A percentile compares a stretch with the other conserved stretches of the same genome.
Evolutionary conservation across 106 monocot genomes (phyloP).

Genomic region (Phalaenopsis aphrodite): DNA sequence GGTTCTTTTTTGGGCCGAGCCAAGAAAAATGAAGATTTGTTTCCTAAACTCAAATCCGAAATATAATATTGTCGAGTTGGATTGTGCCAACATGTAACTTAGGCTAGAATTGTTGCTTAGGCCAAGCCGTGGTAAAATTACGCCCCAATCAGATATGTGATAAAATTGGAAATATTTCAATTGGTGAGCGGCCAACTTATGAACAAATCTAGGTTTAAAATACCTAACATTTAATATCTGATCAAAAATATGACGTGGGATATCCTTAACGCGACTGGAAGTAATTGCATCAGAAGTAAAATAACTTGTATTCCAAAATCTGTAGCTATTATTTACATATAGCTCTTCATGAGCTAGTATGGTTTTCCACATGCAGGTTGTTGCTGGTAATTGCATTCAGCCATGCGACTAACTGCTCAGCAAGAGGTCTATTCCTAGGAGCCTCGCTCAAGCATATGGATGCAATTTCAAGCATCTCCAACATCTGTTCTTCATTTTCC

Average conservation of each 20-base stretch:
- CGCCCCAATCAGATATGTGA: too few species aligned
- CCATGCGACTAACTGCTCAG: constrained; percentile 44
- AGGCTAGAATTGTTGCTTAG: too few species aligned
- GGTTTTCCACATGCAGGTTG: background rate
- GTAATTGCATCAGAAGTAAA: background rate
- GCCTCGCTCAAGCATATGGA: constrained; percentile 41
- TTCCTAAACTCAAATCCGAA: too few species aligned
- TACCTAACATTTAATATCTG: background rate
- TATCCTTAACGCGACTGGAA: background rate
- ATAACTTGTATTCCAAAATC: background rate
- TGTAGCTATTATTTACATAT: constrained; percentile 8
- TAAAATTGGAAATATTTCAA: too few species aligned
- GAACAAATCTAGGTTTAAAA: too few species aligned
- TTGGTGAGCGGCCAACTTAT: too few species aligned
- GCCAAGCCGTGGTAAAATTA: too few species aligned
- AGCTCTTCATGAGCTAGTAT: background rate
- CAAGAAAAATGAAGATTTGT: too few species aligned
- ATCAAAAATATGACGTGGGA: background rate
- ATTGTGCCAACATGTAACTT: too few species aligned
- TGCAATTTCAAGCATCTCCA: constrained; percentile 38
- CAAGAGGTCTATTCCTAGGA: constrained; percentile 33
- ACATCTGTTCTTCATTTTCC: constrained; percentile 14
- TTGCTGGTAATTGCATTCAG: constrained; percentile 22
- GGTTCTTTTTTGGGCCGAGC: too few species aligned
- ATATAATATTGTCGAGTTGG: too few species aligned